These are phyloP conservation scores for Paramyrothecium roridum DNA, from an alignment of 2,329 filamentous ascomycete genomes.

Conservation along the genomic window DNA sequence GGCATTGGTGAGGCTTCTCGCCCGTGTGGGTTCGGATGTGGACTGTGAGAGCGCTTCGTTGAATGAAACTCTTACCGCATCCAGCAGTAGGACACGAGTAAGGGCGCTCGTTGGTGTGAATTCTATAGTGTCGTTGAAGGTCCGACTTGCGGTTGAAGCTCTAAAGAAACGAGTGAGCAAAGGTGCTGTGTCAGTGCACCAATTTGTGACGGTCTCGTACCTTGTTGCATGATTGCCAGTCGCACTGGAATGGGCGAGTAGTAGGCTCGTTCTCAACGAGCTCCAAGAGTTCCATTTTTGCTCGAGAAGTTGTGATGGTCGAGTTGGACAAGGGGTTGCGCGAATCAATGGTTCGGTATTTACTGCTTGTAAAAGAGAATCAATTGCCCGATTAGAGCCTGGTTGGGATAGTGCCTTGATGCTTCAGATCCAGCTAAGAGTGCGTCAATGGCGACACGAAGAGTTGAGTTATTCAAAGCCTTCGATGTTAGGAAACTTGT, in stretches of 20 bases:
- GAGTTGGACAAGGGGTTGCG: background rate
- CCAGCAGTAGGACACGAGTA: constrained; percentile 58
- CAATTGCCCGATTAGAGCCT: background rate
- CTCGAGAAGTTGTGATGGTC: background rate
- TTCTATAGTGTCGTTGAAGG: constrained; percentile 66
- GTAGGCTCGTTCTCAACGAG: constrained; percentile 62
- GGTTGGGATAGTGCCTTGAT: background rate
- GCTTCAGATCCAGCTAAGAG: background rate
- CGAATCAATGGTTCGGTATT: background rate
- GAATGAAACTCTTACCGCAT: constrained; percentile 70
- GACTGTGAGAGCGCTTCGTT: constrained; percentile 66
- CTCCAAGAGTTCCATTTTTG: constrained; percentile 60
- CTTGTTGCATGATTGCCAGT: constrained; percentile 61
- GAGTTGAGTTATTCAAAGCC: too few relatives aligned
- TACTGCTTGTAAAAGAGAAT: background rate
- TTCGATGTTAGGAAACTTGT: background rate
- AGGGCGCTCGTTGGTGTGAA: constrained; percentile 69
- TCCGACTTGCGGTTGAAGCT: constrained; percentile 73
- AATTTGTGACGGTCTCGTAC: constrained; percentile 32
- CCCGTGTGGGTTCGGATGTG: constrained; percentile 69
- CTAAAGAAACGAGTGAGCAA: constrained; percentile 31
- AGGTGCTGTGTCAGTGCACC: too few relatives aligned
- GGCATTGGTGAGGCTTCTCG: constrained; percentile 69
- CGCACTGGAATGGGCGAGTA: constrained; percentile 61
- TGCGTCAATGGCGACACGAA: background rate